phyloP scores from a whole-genome alignment of 1,139 yeast genomes.

The Debaryomyces robertsiae region DNA sequence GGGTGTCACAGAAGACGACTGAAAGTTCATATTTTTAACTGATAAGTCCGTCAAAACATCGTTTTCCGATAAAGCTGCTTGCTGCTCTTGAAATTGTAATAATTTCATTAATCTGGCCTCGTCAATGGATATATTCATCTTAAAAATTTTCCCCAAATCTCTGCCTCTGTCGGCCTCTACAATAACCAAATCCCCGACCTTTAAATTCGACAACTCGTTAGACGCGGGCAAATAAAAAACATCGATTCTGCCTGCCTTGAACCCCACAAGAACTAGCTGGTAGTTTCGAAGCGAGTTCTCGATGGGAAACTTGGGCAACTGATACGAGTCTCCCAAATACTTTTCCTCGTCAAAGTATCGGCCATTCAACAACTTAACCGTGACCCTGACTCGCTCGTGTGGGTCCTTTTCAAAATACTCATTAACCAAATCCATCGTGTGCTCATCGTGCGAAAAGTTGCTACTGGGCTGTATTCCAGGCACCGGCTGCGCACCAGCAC shows the following conservation, averaged over 20 bases:
- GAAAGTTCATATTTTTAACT: conserved; percentile 24
- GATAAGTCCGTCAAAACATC: conserved; percentile 29
- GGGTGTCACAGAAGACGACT: conserved; percentile 27
- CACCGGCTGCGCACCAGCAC: neutral
- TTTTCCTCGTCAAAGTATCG: conserved; percentile 31
- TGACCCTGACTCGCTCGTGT: conserved; percentile 46
- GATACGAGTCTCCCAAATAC: conserved; percentile 35
- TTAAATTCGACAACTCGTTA: conserved; percentile 24
- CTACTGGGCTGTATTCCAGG: conserved; percentile 5
- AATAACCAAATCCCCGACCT: conserved; percentile 77
- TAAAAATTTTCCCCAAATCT: conserved; percentile 81
- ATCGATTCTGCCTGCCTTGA: conserved; percentile 86
- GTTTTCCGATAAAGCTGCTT: conserved; percentile 45
- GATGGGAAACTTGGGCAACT: conserved; percentile 46
- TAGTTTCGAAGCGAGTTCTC: conserved; percentile 36
- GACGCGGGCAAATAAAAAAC: conserved; percentile 66
- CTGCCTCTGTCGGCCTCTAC: conserved; percentile 98
- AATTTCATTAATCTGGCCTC: conserved; percentile 59
- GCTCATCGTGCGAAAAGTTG: conserved; percentile 11
- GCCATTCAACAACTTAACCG: conserved; percentile 26
- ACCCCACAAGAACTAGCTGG: conserved; percentile 66
- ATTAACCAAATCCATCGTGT: conserved; percentile 27
- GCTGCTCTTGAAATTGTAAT: conserved; percentile 59
- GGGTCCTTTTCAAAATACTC: conserved; percentile 43
- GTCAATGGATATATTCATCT: conserved; percentile 65